Evolutionary conservation across 345 rosid genomes (phyloP).

Genomic region (Eucalyptus coolabah): DNA sequence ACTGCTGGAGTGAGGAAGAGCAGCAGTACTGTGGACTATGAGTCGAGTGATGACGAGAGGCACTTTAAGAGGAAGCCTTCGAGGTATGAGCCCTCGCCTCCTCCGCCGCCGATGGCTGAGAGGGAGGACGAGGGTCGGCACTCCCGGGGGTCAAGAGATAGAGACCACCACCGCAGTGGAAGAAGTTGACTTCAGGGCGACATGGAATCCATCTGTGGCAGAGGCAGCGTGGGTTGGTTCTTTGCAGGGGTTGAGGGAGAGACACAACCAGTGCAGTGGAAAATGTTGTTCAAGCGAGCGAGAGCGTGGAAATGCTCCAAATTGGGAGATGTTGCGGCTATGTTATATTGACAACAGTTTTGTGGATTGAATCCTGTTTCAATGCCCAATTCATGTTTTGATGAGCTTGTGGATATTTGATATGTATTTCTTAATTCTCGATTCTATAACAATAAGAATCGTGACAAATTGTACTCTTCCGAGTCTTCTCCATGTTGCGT

Average conservation of each 20-base stretch:
- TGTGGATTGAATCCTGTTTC: neutral
- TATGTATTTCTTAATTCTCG: neutral
- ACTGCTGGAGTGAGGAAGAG: constrained; percentile 6
- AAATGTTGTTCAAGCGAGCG: neutral
- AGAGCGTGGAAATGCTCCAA: neutral
- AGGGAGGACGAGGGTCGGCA: constrained; percentile 15
- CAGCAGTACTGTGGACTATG: constrained; percentile 35
- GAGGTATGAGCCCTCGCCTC: constrained; percentile 68
- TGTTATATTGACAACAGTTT: neutral
- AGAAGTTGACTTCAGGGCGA: neutral
- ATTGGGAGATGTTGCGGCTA: neutral
- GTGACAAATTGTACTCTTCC: neutral
- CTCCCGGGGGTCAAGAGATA: constrained; percentile 13
- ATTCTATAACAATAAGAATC: neutral
- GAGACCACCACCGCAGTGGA: constrained; percentile 14
- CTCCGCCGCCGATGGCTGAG: constrained; percentile 27
- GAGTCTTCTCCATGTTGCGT: neutral
- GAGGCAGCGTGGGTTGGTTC: neutral
- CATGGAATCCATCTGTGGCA: neutral
- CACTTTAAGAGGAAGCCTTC: constrained; percentile 93
- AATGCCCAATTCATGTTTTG: neutral
- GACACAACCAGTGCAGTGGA: neutral
- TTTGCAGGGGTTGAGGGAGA: neutral
- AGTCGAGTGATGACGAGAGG: constrained; percentile 84
- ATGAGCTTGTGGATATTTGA: neutral